Conservation (phyloP, 768 basidiomycete genomes). For the Calocybe cyanea region DNA sequence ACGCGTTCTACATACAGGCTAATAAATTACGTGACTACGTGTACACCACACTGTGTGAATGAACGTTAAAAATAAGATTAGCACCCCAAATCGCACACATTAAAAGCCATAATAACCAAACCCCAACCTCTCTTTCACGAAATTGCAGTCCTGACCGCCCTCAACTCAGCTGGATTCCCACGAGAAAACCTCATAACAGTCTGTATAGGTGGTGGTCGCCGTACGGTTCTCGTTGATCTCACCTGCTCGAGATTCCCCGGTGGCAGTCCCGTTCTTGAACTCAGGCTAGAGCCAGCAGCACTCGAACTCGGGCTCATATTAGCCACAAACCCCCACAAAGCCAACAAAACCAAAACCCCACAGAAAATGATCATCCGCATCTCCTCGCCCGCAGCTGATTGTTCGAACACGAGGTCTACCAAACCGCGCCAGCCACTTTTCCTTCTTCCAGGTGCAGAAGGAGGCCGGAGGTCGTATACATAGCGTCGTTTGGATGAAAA, state of each 20-base stretch:
- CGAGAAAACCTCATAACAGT: slow-evolving; percentile 7
- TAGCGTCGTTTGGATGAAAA: slow-evolving; percentile 34
- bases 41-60: too few species aligned
- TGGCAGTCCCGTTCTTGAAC: too few species aligned
- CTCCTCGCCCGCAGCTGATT: slow-evolving; percentile 65
- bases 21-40: too few species aligned
- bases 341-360: slow-evolving; percentile 42
- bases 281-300: too few species aligned
- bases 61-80: too few species aligned
- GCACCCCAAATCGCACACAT: too few species aligned
- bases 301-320: slow-evolving; percentile 7
- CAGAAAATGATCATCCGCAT: slow-evolving; percentile 57
- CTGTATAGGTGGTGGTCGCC: slow-evolving; percentile 1
- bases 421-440: slow-evolving; percentile 38
- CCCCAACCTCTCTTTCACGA: slow-evolving; percentile 1
- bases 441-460: slow-evolving; percentile 30
- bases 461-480: slow-evolving; percentile 37
- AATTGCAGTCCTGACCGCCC: slow-evolving; percentile 3
- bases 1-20: too few species aligned
- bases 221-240: background rate
- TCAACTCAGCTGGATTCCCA: background rate
- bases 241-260: too few species aligned
- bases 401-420: slow-evolving; percentile 48
- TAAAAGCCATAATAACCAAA: too few species aligned
- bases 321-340: slow-evolving; percentile 43